Evolutionary conservation across 2,329 filamentous ascomycete genomes (phyloP).

Genomic region (Alternaria brassicicola): DNA sequence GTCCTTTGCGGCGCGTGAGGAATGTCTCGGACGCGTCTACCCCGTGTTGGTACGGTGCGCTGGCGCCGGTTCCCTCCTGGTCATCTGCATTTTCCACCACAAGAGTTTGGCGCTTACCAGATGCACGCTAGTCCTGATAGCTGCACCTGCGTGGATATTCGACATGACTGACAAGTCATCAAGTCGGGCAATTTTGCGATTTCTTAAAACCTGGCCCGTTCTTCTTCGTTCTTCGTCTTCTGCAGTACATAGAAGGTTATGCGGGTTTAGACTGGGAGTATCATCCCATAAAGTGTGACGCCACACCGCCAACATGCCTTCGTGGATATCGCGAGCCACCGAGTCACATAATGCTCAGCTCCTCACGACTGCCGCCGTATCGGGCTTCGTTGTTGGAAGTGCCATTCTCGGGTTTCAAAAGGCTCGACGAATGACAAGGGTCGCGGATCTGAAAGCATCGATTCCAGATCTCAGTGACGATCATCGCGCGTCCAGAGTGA

Average conservation of each 20-base stretch:
- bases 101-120: conserved; percentile 25
- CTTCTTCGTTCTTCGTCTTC: not conserved
- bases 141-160: conserved; percentile 7
- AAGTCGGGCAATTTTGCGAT: not conserved
- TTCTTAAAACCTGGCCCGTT: not conserved
- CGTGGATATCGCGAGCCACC: conserved; percentile 53
- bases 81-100: conserved; percentile 37
- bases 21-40: conserved; percentile 47
- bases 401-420: conserved; percentile 65
- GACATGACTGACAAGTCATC: conserved; percentile 13
- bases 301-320: conserved; percentile 48
- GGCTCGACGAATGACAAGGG: conserved; percentile 59
- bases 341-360: conserved; percentile 64
- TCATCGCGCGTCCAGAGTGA: conserved; percentile 59
- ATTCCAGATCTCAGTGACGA: conserved; percentile 62
- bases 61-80: conserved; percentile 32
- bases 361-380: conserved; percentile 70
- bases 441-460: conserved; percentile 65
- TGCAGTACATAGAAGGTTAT: conserved; percentile 11
- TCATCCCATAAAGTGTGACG: conserved; percentile 2
- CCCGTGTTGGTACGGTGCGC: conserved; percentile 34
- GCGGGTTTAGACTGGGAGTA: not conserved
- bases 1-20: conserved; percentile 42
- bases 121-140: conserved; percentile 20
- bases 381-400: conserved; percentile 56